Base-by-base conservation (phyloP, 495 filamentous ascomycete species). In the Choiromyces venosus region DNA sequence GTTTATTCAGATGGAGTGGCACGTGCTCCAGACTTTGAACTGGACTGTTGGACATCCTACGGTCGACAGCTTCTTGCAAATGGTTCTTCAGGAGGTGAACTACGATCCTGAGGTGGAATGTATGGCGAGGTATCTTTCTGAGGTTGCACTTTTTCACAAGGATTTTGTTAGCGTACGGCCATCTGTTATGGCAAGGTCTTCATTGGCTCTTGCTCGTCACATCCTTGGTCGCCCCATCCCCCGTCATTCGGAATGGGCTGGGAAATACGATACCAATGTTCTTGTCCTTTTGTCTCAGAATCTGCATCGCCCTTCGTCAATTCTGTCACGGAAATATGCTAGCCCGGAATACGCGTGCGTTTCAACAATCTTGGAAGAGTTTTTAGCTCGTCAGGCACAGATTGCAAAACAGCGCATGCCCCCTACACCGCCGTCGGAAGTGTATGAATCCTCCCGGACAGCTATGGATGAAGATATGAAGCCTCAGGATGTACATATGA, bases 1-100 rank as follows among this genome's bases (percentile, higher is more conserved):
- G 95, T 99, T 99, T 84, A 94, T 92, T 21, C 95, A 99, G 83
- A 98, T 99, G 96, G 95, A 99, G 83, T 97, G 96, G 94, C 95
- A 99, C 83, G 95, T 99, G 14, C 86, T 99, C 77, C 93, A 96
- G 83, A 98, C 95, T n/a, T 87, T 99, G 73, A 91, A 92, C 74
- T 99, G 96, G 96, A 88, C 90, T 77, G 90, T 99, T 76, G 95
- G 95, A 56, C 94, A 97, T 85, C 93, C 95, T 1, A 97, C 95
- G 39, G 91, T 97, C 70, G 94, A 98, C 82, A 90, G 88, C 80
- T 99, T 97, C 84, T 86, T 97, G 56, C 90, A 96, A 76, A 82
- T 97, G 73, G 88, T 89, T 37, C 83, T 91, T 42, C 83, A 91
- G 74, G 91, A 93, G 73, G 83, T 84, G 61, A 79, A 82, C 8